Base-by-base conservation (phyloP, 2,329 filamentous ascomycete species). In the Chaetomium globosum region DNA sequence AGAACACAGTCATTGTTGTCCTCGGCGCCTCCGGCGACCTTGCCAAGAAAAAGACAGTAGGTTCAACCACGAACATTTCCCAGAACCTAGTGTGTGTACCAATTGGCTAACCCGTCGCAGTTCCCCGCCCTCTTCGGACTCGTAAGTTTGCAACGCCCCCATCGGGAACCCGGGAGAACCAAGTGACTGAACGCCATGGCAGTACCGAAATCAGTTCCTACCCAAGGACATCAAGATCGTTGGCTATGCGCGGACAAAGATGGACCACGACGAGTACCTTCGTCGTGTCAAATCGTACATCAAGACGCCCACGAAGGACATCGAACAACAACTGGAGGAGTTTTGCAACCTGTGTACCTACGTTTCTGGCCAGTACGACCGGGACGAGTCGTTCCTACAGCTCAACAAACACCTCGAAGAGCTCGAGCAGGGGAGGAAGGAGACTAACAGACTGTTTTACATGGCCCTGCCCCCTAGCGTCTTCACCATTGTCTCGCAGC, bases 131-230 rank as follows among this genome's bases (percentile, higher is more conserved):
- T 99, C 64, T 99, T 99, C 78, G 95, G 95, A 73, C 88, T 99
- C 75, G 93, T 97, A 87, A 85, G 93, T 88, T 60, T 23, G 23
- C 26, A 8, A 26, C 33, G 30, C 31, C 36, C 54, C 48, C 30
- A n/a, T 31, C 21, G 13, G 26, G 13, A 19, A 31, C 23, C 31
- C 23, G 31, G 33, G 30, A 56, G 54, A 62, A 64, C 12, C 7
- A 54, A 60, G 12, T 69, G 64, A 69, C 69, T 72, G 36, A 72
- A 61, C 36, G n/a, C 36, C 70, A 67, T 59, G 60, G 69, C 76
- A 97, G 93, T 97, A 94, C 83, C 92, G 95, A 77, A 99, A 99
- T 84, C 94, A 97, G 81, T 99, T 98, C 83, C 91, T 99, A 59
- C 95, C 88, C 74, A 96, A 96, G 81, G 93, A 96, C 80, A 93